These are phyloP conservation scores for Yamadazyma triangularis DNA, from an alignment of 1,139 yeast genomes.

Conservation along the genomic window DNA sequence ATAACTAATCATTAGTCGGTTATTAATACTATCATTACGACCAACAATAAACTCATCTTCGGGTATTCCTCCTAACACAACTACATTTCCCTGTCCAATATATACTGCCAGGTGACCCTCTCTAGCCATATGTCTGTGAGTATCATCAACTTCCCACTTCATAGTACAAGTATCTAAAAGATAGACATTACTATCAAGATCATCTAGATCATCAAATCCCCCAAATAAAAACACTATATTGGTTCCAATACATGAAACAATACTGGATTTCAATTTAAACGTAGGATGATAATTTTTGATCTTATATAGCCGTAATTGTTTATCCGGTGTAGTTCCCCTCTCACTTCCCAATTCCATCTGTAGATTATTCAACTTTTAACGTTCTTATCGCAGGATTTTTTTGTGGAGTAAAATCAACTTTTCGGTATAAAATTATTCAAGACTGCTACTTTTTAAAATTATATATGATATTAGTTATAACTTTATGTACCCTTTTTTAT, in stretches of 20 bases:
- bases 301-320: no score
- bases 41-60: conserved; percentile 34
- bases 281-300: conserved; percentile 20
- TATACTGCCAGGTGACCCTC: conserved; percentile 56
- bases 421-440: no score
- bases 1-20: conserved; percentile 32
- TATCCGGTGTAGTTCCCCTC: no score
- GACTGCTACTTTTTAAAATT: no score
- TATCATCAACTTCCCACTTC: conserved; percentile 40
- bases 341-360: no score
- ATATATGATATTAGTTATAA: no score
- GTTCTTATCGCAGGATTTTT: background rate
- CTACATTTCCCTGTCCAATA: conserved; percentile 39
- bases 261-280: conserved; percentile 40
- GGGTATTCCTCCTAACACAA: conserved; percentile 56
- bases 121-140: conserved; percentile 25
- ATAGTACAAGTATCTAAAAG: conserved; percentile 37
- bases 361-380: background rate
- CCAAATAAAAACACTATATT: conserved; percentile 47
- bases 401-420: no score
- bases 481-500: no score
- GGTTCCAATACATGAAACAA: conserved; percentile 37
- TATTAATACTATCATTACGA: conserved; percentile 11
- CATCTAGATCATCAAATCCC: conserved; percentile 50
- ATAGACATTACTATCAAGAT: conserved; percentile 46